These are phyloP conservation scores for Suhomyces kilbournensis DNA, from an alignment of 805 yeast species.

Conservation along the genomic window DNA sequence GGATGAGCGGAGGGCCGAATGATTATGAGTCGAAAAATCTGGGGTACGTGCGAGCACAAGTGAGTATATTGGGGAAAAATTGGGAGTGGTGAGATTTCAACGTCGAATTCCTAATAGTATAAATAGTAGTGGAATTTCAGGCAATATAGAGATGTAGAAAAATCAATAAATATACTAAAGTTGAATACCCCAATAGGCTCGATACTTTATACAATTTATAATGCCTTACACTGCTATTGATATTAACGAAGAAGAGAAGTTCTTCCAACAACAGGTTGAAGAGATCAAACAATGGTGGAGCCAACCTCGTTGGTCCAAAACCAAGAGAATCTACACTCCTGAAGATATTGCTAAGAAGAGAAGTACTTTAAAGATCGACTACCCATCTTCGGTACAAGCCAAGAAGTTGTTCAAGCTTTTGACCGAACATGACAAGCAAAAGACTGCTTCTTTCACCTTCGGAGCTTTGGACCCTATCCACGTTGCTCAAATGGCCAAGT, in stretches of 20 bases:
- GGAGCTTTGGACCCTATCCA: conserved; percentile 97
- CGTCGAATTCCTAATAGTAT: background rate
- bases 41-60: conserved; percentile 4
- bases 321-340: conserved; percentile 84
- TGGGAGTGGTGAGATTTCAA: background rate
- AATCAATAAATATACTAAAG: background rate
- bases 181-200: background rate
- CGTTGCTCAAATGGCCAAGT: conserved; percentile 94
- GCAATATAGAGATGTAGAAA: background rate
- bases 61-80: background rate
- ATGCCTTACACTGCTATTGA: conserved; percentile 59
- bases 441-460: conserved; percentile 81
- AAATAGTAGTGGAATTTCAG: background rate
- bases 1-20: conserved; percentile 6
- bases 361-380: conserved; percentile 68
- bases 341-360: conserved; percentile 89
- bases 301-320: conserved; percentile 84
- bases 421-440: conserved; percentile 65
- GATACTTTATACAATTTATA: conserved; percentile 5
- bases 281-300: conserved; percentile 90
- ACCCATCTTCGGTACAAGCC: conserved; percentile 78
- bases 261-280: conserved; percentile 64
- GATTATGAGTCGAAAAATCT: conserved; percentile 4
- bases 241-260: conserved; percentile 58
- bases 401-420: conserved; percentile 74